phyloP scores from a whole-genome alignment of 2,329 filamentous ascomycete genomes.

The Clonostachys chloroleuca region DNA sequence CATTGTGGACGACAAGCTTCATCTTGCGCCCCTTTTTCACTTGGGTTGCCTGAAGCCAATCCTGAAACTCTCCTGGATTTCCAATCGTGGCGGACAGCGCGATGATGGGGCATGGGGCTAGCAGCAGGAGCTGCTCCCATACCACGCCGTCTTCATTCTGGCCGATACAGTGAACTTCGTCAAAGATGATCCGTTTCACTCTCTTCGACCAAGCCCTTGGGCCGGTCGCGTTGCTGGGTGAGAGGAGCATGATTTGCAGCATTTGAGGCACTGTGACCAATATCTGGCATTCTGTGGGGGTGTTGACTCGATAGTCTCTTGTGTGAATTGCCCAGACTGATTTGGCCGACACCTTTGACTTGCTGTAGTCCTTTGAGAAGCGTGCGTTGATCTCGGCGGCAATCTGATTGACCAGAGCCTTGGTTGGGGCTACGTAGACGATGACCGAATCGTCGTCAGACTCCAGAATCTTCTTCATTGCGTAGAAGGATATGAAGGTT shows the following conservation, averaged over 20 bases:
- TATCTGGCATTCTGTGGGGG: conserved; percentile 67
- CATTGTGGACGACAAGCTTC: conserved; percentile 62
- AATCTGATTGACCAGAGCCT: conserved; percentile 80
- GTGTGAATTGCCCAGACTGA: conserved; percentile 80
- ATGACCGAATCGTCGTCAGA: conserved; percentile 65
- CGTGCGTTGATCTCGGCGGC: conserved; percentile 73
- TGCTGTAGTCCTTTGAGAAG: conserved; percentile 62
- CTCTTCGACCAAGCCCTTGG: conserved; percentile 55
- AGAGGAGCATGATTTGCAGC: conserved; percentile 71
- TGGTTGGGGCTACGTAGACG: conserved; percentile 78
- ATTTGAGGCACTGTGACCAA: conserved; percentile 76
- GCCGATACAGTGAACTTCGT: conserved; percentile 78
- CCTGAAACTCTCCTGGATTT: conserved; percentile 65
- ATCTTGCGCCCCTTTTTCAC: conserved; percentile 57
- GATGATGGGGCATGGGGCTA: conserved; percentile 73
- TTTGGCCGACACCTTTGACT: conserved; percentile 49
- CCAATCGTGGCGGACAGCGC: conserved; percentile 77
- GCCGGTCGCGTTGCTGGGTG: conserved; percentile 57
- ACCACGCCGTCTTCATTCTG: conserved; percentile 71
- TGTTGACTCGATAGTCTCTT: conserved; percentile 71
- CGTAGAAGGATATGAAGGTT: conserved; percentile 81
- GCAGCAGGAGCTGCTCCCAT: conserved; percentile 73
- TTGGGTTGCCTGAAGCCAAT: conserved; percentile 65
- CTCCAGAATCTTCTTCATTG: conserved; percentile 72
- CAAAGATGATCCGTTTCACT: conserved; percentile 74